These are phyloP conservation scores for Stromatinia cepivora DNA, from an alignment of 2,329 filamentous ascomycete species.

Conservation along the genomic window DNA sequence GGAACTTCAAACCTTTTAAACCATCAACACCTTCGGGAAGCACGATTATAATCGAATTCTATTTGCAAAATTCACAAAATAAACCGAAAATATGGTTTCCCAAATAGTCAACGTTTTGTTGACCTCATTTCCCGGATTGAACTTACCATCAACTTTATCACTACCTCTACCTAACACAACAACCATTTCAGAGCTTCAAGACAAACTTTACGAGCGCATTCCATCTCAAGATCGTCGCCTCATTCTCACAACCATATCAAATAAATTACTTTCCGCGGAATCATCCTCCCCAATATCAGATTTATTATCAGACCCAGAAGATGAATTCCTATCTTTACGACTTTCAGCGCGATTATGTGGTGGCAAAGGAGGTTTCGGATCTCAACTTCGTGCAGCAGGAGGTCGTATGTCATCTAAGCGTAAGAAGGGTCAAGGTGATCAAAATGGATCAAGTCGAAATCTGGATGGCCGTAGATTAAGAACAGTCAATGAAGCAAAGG, in stretches of 20 bases:
- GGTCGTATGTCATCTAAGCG: slow-evolving; percentile 94
- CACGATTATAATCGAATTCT: neutral
- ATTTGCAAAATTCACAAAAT: neutral
- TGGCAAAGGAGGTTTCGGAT: slow-evolving; percentile 97
- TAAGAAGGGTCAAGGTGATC: slow-evolving; percentile 79
- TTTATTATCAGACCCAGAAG: slow-evolving; percentile 56
- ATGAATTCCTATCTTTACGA: slow-evolving; percentile 78
- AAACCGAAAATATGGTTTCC: slow-evolving; percentile 51
- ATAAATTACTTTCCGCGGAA: slow-evolving; percentile 62
- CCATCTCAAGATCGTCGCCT: slow-evolving; percentile 61
- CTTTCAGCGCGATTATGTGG: slow-evolving; percentile 78
- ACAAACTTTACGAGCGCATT: slow-evolving; percentile 60
- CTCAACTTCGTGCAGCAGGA: slow-evolving; percentile 91
- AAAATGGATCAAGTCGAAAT: slow-evolving; percentile 89
- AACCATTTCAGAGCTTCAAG: slow-evolving; percentile 66
- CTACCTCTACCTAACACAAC: slow-evolving; percentile 69
- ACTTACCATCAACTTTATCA: slow-evolving; percentile 77
- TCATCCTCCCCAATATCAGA: slow-evolving; percentile 58
- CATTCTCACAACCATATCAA: slow-evolving; percentile 79
- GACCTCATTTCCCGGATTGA: slow-evolving; percentile 79
- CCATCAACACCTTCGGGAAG: neutral
- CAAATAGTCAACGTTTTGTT: slow-evolving; percentile 76
- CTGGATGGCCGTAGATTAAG: slow-evolving; percentile 86
- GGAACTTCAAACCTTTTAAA: neutral
- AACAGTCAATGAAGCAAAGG: slow-evolving; percentile 93